Conservation (phyloP, 805 yeast species). For the Candida morakotiae region DNA sequence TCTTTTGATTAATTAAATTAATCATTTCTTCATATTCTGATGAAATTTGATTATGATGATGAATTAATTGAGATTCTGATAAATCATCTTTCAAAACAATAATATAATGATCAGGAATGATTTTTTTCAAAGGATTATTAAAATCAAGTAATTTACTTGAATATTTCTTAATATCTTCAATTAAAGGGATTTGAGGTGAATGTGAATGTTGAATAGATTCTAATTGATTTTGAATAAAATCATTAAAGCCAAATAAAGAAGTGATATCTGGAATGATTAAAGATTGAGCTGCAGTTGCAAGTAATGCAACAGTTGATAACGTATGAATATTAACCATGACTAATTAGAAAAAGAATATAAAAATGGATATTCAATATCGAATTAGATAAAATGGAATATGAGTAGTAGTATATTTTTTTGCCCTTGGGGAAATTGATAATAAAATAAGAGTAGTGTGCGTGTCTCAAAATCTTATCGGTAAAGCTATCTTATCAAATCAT, state of each 20-base stretch:
- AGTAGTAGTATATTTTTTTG: neutral
- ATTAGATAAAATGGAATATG: too few relatives aligned
- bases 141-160: constrained; percentile 1
- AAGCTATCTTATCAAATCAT: too few relatives aligned
- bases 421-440: neutral
- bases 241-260: constrained; percentile 1
- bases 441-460: neutral
- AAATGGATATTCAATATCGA: too few relatives aligned
- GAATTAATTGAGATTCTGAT: constrained; percentile 44
- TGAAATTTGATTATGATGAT: constrained; percentile 63
- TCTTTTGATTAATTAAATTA: neutral
- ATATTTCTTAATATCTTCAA: neutral
- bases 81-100: constrained; percentile 71
- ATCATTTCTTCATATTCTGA: constrained; percentile 21
- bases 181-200: constrained; percentile 2
- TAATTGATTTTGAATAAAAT: neutral
- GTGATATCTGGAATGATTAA: constrained; percentile 5
- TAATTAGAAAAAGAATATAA: too few relatives aligned
- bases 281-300: constrained; percentile 1
- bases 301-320: constrained; percentile 1
- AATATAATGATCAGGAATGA: constrained; percentile 73
- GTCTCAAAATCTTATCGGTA: too few relatives aligned
- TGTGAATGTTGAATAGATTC: neutral
- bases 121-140: constrained; percentile 7
- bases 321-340: constrained; percentile 1